phyloP scores from a whole-genome alignment of 2,329 filamentous ascomycete species.

The Diaporthe sp. region DNA sequence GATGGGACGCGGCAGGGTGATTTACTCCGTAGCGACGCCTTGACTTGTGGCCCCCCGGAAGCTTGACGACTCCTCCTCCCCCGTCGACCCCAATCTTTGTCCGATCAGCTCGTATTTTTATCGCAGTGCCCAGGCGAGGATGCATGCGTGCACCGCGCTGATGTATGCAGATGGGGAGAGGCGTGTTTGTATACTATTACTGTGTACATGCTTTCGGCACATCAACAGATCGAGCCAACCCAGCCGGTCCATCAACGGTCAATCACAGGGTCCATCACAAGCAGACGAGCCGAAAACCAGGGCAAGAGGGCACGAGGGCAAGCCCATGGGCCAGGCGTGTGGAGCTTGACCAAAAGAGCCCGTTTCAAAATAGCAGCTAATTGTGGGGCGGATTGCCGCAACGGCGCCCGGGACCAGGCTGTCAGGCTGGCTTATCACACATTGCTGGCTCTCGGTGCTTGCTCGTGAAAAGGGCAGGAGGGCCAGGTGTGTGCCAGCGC shows the following conservation, averaged over 20 bases:
- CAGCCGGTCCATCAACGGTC: neutral
- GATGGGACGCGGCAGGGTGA: slow-evolving; percentile 3
- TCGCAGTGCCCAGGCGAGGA: neutral
- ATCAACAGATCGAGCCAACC: slow-evolving; percentile 17
- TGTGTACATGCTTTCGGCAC: slow-evolving; percentile 3
- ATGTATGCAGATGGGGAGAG: neutral
- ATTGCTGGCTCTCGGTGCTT: neutral
- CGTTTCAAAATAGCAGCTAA: slow-evolving; percentile 31
- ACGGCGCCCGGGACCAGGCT: slow-evolving; percentile 13
- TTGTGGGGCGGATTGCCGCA: slow-evolving; percentile 9
- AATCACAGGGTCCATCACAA: neutral
- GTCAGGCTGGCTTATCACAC: too few species aligned
- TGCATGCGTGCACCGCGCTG: neutral
- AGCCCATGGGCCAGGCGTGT: neutral
- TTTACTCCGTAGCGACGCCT: slow-evolving; percentile 12
- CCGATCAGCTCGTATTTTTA: slow-evolving; percentile 24
- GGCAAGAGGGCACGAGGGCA: neutral
- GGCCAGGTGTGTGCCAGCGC: neutral
- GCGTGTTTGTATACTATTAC: neutral
- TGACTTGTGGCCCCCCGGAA: slow-evolving; percentile 22
- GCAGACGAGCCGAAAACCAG: neutral
- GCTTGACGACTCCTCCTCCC: neutral
- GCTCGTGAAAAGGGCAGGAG: slow-evolving; percentile 8
- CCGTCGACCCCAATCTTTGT: slow-evolving; percentile 13
- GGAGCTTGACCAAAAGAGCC: slow-evolving; percentile 4